Evolutionary conservation across 208 protist species (phyloP).

Genomic region (Leishmania amazonensis): DNA sequence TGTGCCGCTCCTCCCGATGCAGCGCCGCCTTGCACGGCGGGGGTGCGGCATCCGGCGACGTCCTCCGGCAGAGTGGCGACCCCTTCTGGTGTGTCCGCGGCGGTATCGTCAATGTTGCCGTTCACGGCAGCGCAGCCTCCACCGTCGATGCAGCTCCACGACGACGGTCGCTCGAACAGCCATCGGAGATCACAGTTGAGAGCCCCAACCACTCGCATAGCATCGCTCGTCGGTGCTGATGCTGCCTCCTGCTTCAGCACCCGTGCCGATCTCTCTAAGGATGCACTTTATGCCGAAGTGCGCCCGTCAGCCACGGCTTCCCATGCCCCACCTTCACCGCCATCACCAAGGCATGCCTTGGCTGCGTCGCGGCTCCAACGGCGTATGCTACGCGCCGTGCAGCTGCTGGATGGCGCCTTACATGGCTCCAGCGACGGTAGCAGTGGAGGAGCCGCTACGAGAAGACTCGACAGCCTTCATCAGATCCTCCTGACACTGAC

Average conservation of each 20-base stretch:
- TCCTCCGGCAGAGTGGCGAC: neutral
- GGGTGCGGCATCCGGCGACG: neutral
- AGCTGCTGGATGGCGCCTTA: conserved; percentile 5
- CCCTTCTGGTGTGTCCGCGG: neutral
- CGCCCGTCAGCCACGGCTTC: neutral
- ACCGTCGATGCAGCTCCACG: neutral
- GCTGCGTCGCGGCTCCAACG: neutral
- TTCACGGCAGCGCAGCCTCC: neutral
- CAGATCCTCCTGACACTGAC: neutral
- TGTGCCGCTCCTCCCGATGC: neutral
- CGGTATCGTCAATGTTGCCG: neutral
- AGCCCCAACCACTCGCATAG: neutral
- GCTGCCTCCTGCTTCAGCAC: neutral
- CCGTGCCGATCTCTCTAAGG: neutral
- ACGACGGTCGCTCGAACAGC: neutral
- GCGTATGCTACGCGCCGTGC: neutral
- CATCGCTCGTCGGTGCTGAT: neutral
- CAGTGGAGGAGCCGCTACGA: neutral
- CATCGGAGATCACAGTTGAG: neutral
- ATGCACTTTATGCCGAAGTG: neutral
- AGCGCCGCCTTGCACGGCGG: neutral
- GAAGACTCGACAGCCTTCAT: neutral
- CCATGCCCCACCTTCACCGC: neutral
- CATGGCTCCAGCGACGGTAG: neutral
- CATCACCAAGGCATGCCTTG: neutral